A percentile compares a stretch with the other conserved stretches of the same genome.
These are phyloP conservation scores for Kurtzmaniella natalensis DNA, from an alignment of 1,139 yeast species.

Conservation along the genomic window DNA sequence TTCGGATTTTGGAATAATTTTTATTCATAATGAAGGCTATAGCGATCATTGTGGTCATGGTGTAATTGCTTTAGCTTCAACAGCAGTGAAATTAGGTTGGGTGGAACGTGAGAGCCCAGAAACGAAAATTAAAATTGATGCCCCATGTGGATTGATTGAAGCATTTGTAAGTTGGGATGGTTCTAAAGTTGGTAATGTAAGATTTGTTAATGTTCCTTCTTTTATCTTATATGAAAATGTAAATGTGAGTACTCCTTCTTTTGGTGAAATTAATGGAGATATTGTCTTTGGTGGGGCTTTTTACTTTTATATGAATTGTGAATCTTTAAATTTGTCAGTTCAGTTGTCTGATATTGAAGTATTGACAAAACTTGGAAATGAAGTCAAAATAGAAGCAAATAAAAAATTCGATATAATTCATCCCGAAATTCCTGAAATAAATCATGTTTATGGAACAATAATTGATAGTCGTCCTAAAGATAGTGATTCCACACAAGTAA, in stretches of 20 bases:
- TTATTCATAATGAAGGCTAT: conserved; percentile 16
- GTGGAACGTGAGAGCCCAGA: conserved; percentile 12
- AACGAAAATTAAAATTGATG: conserved; percentile 15
- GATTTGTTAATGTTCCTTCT: conserved; percentile 16
- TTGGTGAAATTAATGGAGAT: conserved; percentile 16
- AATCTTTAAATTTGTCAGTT: conserved; percentile 9
- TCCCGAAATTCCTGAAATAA: conserved; percentile 5
- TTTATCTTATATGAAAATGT: conserved; percentile 13
- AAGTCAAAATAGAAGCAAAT: conserved; percentile 13
- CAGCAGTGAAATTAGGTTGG: conserved; percentile 13
- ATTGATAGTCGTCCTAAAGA: conserved; percentile 10
- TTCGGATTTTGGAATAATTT: conserved; percentile 16
- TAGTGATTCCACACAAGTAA: conserved; percentile 9
- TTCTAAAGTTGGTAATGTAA: conserved; percentile 9
- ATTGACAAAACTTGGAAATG: conserved; percentile 13
- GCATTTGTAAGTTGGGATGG: conserved; percentile 17
- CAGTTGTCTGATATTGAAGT: conserved; percentile 7
- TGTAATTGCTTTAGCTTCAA: conserved; percentile 15
- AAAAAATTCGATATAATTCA: conserved; percentile 11
- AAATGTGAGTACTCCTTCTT: conserved; percentile 9
- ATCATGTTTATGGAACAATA: conserved; percentile 5
- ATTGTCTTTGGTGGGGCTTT: conserved; percentile 19
- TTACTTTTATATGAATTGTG: conserved; percentile 13
- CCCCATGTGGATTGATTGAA: conserved; percentile 9
- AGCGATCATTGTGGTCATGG: conserved; percentile 16